A percentile compares a stretch with the other conserved stretches of the same genome.
These are phyloP conservation scores for Pseudomassariella vexata DNA, from an alignment of 2,329 filamentous ascomycete species.

Conservation along the genomic window DNA sequence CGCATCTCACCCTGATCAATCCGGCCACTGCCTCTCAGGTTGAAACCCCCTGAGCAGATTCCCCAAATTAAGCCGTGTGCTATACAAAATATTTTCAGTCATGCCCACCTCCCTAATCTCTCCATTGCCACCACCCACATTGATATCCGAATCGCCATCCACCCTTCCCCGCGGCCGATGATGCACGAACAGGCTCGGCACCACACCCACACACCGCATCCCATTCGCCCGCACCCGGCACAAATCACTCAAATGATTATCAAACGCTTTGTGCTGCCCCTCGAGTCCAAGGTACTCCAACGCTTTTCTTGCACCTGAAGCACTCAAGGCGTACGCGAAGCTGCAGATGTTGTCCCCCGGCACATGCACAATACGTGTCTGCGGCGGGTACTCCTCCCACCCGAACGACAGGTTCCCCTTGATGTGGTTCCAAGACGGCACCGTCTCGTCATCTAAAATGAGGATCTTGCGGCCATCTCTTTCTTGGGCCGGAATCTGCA, in stretches of 20 bases:
- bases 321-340: constrained; percentile 29
- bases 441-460: constrained; percentile 19
- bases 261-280: constrained; percentile 23
- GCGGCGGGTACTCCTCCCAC: constrained; percentile 18
- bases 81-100: constrained; percentile 5
- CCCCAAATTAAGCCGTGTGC: constrained; percentile 4
- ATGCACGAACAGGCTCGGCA: constrained; percentile 25
- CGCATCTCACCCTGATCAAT: not conserved
- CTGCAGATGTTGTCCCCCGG: constrained; percentile 31
- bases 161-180: constrained; percentile 18
- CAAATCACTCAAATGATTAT: constrained; percentile 26
- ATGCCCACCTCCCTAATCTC: constrained; percentile 6
- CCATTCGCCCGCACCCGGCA: constrained; percentile 21
- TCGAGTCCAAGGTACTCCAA: constrained; percentile 29
- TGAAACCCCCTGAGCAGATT: constrained; percentile 1
- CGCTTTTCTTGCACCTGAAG: constrained; percentile 24
- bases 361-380: constrained; percentile 30
- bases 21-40: constrained; percentile 3
- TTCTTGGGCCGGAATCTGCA: constrained; percentile 2
- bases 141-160: constrained; percentile 22
- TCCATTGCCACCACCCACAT: constrained; percentile 9
- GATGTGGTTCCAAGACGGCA: constrained; percentile 17
- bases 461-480: constrained; percentile 11
- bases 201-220: constrained; percentile 22
- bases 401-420: constrained; percentile 19